Evolutionary conservation across 768 basidiomycete genomes (phyloP), one percentile per base, ranked within the genome.

Genomic region (Daedaleopsis sinensis): DNA sequence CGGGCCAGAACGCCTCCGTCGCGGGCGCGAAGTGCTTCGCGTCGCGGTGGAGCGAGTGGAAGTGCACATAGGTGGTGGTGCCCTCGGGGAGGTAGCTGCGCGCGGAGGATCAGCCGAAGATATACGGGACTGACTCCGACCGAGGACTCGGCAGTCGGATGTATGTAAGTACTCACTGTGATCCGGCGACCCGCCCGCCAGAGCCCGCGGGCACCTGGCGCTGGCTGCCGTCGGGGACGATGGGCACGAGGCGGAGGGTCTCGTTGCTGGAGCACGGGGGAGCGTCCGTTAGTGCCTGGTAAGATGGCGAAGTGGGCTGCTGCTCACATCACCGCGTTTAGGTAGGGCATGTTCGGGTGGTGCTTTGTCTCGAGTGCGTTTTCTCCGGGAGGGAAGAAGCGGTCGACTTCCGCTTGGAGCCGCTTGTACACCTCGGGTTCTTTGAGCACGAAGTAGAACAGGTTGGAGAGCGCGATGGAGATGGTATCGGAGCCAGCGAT

Each of bases 31-130:
- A 83, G 67, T 82, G 79, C 36, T 73, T 75, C 2, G 79, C 70
- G 61, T 83, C 78, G n/a, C 77, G 79, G 23, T 83, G 82, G 3
- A 83, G 57, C 23, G 72, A 68, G 61, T 78, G 82, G 23, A 77
- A 73, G 4, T 79, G 75, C 39, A 80, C 70, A 59, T 72, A 71
- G 10, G 80, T 69, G 4, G 72, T 62, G 15, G 67, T 70, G 13
- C 66, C 66, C n/a, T 63, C 61, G 1, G 68, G 64, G 8, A 71
- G 54, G 52, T 32, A 67, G 59, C 68, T 71, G n/a, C 74, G n/a
- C n/a, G n/a, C 74, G 7, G 67, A 66, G 18, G 79, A 76, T 48
- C 74, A 80, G 63, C 65, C 74, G n/a, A n/a, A n/a, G n/a, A n/a
- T n/a, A n/a, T n/a, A n/a, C n/a, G n/a, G n/a, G n/a, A n/a, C n/a